Evolutionary conservation across 1,139 yeast genomes (phyloP).

Genomic region (Diutina neorugosa): DNA sequence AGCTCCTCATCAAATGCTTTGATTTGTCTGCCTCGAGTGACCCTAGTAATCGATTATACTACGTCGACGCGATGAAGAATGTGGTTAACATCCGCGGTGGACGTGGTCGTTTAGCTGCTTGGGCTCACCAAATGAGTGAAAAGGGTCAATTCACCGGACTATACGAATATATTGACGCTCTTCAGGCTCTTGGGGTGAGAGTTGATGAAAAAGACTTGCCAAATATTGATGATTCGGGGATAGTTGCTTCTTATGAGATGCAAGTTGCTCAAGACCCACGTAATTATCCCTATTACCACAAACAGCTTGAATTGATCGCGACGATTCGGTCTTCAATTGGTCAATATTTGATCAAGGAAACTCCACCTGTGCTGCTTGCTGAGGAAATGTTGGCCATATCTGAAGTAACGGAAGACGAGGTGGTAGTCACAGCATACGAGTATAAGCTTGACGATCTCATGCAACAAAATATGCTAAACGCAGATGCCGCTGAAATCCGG

Average conservation of each 20-base stretch:
- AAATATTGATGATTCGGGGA: conserved; percentile 26
- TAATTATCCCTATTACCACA: conserved; percentile 22
- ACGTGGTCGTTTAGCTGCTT: background rate
- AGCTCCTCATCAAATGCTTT: conserved; percentile 48
- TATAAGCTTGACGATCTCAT: conserved; percentile 53
- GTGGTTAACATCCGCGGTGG: conserved; percentile 8
- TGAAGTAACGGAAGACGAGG: conserved; percentile 63
- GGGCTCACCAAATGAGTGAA: background rate
- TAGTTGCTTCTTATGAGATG: conserved; percentile 35
- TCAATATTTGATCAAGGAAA: conserved; percentile 40
- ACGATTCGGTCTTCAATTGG: conserved; percentile 26
- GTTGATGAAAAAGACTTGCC: background rate
- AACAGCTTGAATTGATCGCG: conserved; percentile 31
- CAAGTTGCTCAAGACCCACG: conserved; percentile 23
- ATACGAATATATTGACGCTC: conserved; percentile 45
- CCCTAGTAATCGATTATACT: conserved; percentile 39
- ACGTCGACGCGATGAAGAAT: conserved; percentile 49
- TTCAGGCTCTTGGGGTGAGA: conserved; percentile 37
- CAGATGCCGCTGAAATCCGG: conserved; percentile 28
- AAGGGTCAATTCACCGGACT: conserved; percentile 50
- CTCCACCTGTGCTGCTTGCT: conserved; percentile 44
- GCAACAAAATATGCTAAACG: conserved; percentile 41
- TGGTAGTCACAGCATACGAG: conserved; percentile 59
- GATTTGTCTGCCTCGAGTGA: conserved; percentile 44
- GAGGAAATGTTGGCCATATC: conserved; percentile 49